These are phyloP conservation scores for Funneliformis caledonium DNA, from an alignment of 371 early-diverging fungal species.

Conservation along the genomic window DNA sequence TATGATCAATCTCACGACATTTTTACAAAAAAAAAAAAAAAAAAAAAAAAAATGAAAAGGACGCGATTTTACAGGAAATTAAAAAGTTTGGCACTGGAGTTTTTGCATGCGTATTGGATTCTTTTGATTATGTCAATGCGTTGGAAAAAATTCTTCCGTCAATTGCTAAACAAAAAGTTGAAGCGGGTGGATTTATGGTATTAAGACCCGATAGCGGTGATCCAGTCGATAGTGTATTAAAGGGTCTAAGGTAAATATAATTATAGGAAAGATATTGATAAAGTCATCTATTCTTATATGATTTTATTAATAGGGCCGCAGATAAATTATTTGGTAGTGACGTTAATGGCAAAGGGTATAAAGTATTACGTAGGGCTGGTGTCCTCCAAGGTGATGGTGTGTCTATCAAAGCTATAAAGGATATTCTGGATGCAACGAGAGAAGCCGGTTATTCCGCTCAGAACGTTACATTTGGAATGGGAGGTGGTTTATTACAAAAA, in stretches of 20 bases:
- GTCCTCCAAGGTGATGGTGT: conserved; percentile 89
- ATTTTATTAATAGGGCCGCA: conserved; percentile 53
- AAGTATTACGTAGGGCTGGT: conserved; percentile 59
- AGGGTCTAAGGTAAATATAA: conserved; percentile 58
- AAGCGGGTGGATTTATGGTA: conserved; percentile 76
- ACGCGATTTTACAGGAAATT: conserved; percentile 67
- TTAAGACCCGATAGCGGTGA: conserved; percentile 87
- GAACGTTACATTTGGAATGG: conserved; percentile 85
- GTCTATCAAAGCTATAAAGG: conserved; percentile 50
- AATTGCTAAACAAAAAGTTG: conserved; percentile 59
- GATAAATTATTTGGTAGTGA: conserved; percentile 72
- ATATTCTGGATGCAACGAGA: conserved; percentile 61
- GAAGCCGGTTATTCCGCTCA: conserved; percentile 67
- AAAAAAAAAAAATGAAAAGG: conserved; percentile 43
- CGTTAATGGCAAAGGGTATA: conserved; percentile 75
- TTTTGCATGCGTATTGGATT: conserved; percentile 83
- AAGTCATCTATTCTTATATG: background rate
- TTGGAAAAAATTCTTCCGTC: conserved; percentile 71
- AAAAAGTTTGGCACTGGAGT: conserved; percentile 69
- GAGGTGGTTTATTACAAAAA: conserved; percentile 78
- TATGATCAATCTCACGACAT: background rate
- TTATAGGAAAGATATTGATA: background rate
- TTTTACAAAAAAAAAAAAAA: conserved; percentile 5
- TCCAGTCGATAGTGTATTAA: conserved; percentile 71
- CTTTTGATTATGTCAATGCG: conserved; percentile 73